phyloP scores from a whole-genome alignment of 441 rosid genomes.

The Corymbia calophylla region DNA sequence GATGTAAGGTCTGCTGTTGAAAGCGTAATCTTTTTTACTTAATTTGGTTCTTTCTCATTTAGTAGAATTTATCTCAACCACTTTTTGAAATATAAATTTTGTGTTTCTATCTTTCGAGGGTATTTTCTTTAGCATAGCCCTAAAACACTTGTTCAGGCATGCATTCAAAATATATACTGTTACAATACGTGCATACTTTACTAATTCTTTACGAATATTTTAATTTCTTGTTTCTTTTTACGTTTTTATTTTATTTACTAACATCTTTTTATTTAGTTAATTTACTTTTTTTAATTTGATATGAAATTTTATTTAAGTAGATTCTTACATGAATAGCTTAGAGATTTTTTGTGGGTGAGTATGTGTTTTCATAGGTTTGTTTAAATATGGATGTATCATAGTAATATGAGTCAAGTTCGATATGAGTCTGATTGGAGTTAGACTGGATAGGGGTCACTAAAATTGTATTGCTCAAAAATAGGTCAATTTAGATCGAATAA shows the following conservation, averaged over 20 bases:
- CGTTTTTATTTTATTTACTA: neutral
- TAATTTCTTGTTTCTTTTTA: neutral
- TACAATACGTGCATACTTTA: neutral
- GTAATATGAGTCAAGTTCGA: no score
- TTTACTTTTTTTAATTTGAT: neutral
- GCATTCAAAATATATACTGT: neutral
- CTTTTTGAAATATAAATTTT: neutral
- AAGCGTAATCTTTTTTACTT: constrained; percentile 20
- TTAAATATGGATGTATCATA: no score
- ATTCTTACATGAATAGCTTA: neutral
- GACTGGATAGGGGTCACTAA: no score
- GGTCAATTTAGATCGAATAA: no score
- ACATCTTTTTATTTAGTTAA: neutral
- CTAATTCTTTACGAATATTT: neutral
- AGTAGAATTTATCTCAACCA: neutral
- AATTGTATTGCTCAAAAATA: no score
- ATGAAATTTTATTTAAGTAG: neutral
- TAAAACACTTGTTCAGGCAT: neutral
- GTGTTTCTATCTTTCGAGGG: neutral
- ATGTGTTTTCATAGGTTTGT: neutral
- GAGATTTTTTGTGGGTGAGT: neutral
- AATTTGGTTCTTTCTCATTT: neutral
- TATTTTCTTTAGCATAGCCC: neutral
- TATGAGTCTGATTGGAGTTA: no score
- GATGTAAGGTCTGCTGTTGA: constrained; percentile 73